These are phyloP conservation scores for Schoenoplectus tabernaemontani DNA, from an alignment of 202 grass and related monocot species.

Conservation along the genomic window DNA sequence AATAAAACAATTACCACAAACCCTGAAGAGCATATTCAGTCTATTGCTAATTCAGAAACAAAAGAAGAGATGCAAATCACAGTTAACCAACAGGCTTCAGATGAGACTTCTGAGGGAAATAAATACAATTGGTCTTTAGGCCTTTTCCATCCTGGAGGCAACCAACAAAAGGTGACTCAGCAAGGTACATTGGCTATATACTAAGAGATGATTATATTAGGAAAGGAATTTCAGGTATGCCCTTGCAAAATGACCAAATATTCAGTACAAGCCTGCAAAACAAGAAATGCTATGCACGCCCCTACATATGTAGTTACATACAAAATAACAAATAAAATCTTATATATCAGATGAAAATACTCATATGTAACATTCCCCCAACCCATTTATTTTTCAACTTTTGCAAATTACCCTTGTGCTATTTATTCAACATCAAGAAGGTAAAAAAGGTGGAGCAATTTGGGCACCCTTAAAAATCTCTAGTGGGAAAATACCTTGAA, in stretches of 20 bases:
- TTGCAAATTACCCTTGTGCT: not conserved
- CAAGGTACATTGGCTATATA: conserved; percentile 24
- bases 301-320: not conserved
- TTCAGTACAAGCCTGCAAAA: not conserved
- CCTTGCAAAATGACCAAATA: not conserved
- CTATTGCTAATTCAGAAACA: conserved; percentile 12
- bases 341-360: not conserved
- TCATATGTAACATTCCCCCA: not conserved
- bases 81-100: not conserved
- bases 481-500: not conserved
- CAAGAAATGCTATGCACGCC: not conserved
- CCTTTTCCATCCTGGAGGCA: conserved; percentile 44
- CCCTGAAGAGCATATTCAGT: conserved; percentile 22
- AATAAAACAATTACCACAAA: too few relatives aligned
- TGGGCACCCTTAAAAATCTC: not conserved
- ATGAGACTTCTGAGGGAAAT: conserved; percentile 15
- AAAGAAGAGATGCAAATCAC: conserved; percentile 4
- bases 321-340: not conserved
- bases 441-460: not conserved
- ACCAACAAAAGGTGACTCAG: conserved; percentile 20
- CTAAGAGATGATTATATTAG: not conserved
- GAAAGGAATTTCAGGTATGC: not conserved
- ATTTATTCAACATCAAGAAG: not conserved
- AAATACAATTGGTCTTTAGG: conserved; percentile 51
- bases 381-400: not conserved